Percentiles rank a stretch among this genome's conserved stretches.
Conservation (phyloP, 2,329 filamentous ascomycete species). For the Byssochlamys sp. region DNA sequence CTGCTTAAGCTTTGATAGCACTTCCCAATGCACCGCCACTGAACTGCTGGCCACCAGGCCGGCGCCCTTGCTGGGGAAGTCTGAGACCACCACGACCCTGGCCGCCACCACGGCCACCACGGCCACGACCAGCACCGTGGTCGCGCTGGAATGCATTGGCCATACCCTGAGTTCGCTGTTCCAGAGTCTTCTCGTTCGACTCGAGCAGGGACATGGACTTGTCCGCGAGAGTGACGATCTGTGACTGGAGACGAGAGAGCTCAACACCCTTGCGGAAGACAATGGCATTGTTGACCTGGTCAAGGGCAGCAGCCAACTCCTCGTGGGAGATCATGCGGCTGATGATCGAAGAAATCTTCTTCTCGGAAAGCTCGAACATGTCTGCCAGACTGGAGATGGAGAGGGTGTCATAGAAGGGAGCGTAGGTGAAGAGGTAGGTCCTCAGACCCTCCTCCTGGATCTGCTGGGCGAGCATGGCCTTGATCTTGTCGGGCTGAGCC, state of each 20-base stretch:
- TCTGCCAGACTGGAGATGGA: constrained; percentile 70
- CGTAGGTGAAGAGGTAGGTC: constrained; percentile 98
- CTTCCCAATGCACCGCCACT: constrained; percentile 42
- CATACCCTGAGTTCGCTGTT: constrained; percentile 92
- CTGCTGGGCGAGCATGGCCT: constrained; percentile 92
- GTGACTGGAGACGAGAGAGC: constrained; percentile 85
- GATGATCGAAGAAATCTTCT: constrained; percentile 88
- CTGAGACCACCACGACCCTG: constrained; percentile 29
- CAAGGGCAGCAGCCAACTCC: constrained; percentile 87
- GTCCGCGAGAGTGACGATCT: constrained; percentile 86
- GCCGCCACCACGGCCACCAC: constrained; percentile 38
- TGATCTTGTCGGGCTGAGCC: constrained; percentile 84
- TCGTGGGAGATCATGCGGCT: constrained; percentile 99
- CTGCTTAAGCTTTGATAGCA: constrained; percentile 41
- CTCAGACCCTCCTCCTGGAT: constrained; percentile 97
- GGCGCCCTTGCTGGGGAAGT: constrained; percentile 29
- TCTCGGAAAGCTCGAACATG: constrained; percentile 89
- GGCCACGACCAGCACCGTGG: constrained; percentile 63
- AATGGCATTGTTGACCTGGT: constrained; percentile 93
- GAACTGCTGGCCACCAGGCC: constrained; percentile 42
- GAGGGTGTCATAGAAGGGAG: constrained; percentile 96
- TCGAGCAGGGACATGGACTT: constrained; percentile 95
- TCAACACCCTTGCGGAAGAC: constrained; percentile 99
- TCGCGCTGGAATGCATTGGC: constrained; percentile 91
- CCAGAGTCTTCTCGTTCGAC: constrained; percentile 90